These are phyloP conservation scores for Hymenoscyphus occultus DNA, from an alignment of 2,329 filamentous ascomycete species.

Conservation along the genomic window DNA sequence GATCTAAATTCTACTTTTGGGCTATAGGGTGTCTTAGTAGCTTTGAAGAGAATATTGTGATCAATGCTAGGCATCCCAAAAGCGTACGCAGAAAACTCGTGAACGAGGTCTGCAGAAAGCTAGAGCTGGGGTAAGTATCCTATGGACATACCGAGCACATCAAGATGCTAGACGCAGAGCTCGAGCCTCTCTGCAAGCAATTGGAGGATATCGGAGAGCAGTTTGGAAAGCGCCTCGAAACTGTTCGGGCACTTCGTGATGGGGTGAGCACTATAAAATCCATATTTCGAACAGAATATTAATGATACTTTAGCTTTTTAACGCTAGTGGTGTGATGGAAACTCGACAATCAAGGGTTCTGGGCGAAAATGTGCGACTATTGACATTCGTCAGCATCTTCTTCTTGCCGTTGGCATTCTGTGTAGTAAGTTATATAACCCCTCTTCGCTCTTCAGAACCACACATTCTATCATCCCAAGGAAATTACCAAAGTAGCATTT, in stretches of 20 bases:
- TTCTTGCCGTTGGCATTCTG: conserved; percentile 4
- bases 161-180: background rate
- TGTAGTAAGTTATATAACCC: background rate
- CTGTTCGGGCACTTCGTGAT: background rate
- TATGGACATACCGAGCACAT: background rate
- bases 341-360: conserved; percentile 34
- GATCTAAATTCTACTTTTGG: conserved; percentile 33
- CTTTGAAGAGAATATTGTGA: background rate
- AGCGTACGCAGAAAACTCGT: background rate
- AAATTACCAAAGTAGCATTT: no score
- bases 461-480: no score
- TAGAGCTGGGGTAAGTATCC: background rate
- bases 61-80: background rate
- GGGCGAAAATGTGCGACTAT: conserved; percentile 18
- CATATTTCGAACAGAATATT: background rate
- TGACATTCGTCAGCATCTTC: conserved; percentile 7
- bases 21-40: conserved; percentile 23
- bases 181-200: background rate
- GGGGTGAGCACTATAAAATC: background rate
- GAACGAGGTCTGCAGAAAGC: background rate
- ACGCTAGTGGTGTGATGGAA: conserved; percentile 33
- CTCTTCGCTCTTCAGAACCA: background rate
- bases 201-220: background rate
- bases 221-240: background rate
- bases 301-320: conserved; percentile 24